A percentile compares a stretch with the other conserved stretches of the same genome.
phyloP scores from a whole-genome alignment of 2,329 filamentous ascomycete species.

The Pseudogymnoascus sp. region DNA sequence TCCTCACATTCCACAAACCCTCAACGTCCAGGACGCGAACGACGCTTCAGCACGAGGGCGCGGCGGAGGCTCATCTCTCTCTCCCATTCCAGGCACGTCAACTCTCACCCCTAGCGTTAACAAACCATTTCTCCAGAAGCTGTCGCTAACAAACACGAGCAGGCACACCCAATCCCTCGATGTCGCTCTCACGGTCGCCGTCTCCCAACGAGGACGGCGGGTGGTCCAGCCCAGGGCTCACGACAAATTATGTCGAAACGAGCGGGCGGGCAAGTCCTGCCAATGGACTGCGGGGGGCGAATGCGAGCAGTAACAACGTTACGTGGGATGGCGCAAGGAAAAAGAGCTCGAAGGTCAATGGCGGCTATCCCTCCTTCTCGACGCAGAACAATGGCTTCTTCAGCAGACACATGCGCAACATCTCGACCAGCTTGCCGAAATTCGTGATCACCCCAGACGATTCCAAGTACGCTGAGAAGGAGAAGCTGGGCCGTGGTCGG shows the following conservation, averaged over 20 bases:
- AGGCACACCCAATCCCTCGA: slow-evolving; percentile 50
- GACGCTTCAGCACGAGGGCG: slow-evolving; percentile 15
- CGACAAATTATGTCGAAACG: slow-evolving; percentile 46
- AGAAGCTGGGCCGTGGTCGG: slow-evolving; percentile 58
- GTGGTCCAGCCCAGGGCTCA: slow-evolving; percentile 77
- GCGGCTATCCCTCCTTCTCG: slow-evolving; percentile 69
- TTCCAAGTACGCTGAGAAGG: slow-evolving; percentile 58
- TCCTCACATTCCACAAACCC: slow-evolving; percentile 15
- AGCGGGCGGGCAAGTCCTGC: slow-evolving; percentile 62
- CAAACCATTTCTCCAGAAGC: background rate
- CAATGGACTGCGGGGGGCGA: slow-evolving; percentile 38
- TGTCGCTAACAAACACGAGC: slow-evolving; percentile 13
- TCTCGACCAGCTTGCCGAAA: slow-evolving; percentile 70
- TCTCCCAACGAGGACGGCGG: slow-evolving; percentile 77
- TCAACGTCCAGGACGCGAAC: slow-evolving; percentile 18
- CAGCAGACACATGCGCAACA: slow-evolving; percentile 68
- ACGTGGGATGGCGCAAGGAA: slow-evolving; percentile 79
- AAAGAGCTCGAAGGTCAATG: slow-evolving; percentile 62
- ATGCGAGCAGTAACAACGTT: slow-evolving; percentile 47
- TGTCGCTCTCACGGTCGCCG: slow-evolving; percentile 82
- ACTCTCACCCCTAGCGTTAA: background rate
- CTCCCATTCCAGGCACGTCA: slow-evolving; percentile 23
- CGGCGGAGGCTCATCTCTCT: slow-evolving; percentile 16
- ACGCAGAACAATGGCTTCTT: slow-evolving; percentile 83
- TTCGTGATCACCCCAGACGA: slow-evolving; percentile 49